Evolutionary conservation across 2,329 filamentous ascomycete species (phyloP).

Genomic region (Acrocalymma vagum): DNA sequence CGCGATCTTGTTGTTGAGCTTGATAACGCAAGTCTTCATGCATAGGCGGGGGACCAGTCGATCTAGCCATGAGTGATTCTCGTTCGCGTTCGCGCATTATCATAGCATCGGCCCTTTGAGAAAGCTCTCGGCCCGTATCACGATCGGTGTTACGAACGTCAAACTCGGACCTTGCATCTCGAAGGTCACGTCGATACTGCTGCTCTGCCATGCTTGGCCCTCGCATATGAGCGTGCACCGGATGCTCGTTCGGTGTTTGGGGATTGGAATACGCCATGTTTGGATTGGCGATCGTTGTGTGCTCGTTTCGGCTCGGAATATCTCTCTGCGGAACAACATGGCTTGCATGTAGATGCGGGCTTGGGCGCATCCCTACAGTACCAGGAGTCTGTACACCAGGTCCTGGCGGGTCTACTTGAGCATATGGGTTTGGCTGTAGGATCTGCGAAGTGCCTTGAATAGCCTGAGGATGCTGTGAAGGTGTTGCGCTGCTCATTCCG

Average conservation of each 20-base stretch:
- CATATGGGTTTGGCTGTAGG: slow-evolving; percentile 47
- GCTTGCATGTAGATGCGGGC: slow-evolving; percentile 41
- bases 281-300: slow-evolving; percentile 39
- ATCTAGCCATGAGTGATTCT: slow-evolving; percentile 27
- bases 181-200: slow-evolving; percentile 39
- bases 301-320: slow-evolving; percentile 39
- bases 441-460: slow-evolving; percentile 32
- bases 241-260: slow-evolving; percentile 40
- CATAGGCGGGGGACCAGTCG: slow-evolving; percentile 24
- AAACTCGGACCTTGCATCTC: slow-evolving; percentile 37
- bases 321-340: slow-evolving; percentile 40
- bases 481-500: slow-evolving; percentile 26
- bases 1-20: slow-evolving; percentile 35
- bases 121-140: slow-evolving; percentile 42
- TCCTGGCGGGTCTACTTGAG: slow-evolving; percentile 45
- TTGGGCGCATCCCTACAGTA: slow-evolving; percentile 46
- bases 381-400: slow-evolving; percentile 33
- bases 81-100: slow-evolving; percentile 41
- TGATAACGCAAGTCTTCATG: slow-evolving; percentile 41
- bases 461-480: slow-evolving; percentile 26
- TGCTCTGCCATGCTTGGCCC: slow-evolving; percentile 32
- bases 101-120: slow-evolving; percentile 37
- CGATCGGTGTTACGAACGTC: slow-evolving; percentile 41
- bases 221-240: slow-evolving; percentile 32
- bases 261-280: slow-evolving; percentile 42